These are phyloP conservation scores for Epichloe gansuensis DNA, from an alignment of 2,329 filamentous ascomycete genomes.

Conservation along the genomic window DNA sequence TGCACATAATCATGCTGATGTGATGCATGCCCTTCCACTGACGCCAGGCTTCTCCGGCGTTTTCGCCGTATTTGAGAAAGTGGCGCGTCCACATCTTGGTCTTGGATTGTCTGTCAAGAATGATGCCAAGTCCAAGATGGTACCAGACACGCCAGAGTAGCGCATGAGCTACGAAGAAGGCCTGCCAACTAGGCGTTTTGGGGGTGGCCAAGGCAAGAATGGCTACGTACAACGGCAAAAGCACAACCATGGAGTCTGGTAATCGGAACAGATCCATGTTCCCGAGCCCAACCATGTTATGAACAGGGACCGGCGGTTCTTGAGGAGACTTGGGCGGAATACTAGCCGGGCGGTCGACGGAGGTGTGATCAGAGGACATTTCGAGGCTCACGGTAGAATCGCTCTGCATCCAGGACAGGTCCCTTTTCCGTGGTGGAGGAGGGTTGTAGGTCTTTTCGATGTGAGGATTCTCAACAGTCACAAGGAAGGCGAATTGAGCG, in stretches of 20 bases:
- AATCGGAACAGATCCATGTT: conserved; percentile 85
- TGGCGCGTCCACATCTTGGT: conserved; percentile 93
- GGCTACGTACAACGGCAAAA: conserved; percentile 66
- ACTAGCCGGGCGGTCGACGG: conserved; percentile 15
- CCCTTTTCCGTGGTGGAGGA: conserved; percentile 58
- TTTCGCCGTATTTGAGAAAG: conserved; percentile 94
- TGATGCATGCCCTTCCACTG: conserved; percentile 98
- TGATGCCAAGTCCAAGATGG: conserved; percentile 71
- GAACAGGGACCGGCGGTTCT: conserved; percentile 52
- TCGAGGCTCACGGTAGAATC: conserved; percentile 17
- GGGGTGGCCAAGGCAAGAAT: conserved; percentile 65
- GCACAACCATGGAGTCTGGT: conserved; percentile 68
- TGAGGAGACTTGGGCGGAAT: conserved; percentile 11
- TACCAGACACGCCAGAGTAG: conserved; percentile 84
- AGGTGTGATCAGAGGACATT: conserved; percentile 10
- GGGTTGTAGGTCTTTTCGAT: conserved; percentile 97
- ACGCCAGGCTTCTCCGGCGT: conserved; percentile 80
- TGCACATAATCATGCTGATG: conserved; percentile 81
- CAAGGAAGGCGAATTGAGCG: conserved; percentile 86
- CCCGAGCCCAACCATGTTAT: conserved; percentile 69
- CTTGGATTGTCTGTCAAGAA: conserved; percentile 76
- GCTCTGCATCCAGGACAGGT: conserved; percentile 21
- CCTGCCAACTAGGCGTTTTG: conserved; percentile 60
- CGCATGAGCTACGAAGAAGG: conserved; percentile 71
- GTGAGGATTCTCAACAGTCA: conserved; percentile 88